These are phyloP conservation scores for Aspergillus sp. DNA, from an alignment of 2,329 filamentous ascomycete genomes.

Conservation along the genomic window DNA sequence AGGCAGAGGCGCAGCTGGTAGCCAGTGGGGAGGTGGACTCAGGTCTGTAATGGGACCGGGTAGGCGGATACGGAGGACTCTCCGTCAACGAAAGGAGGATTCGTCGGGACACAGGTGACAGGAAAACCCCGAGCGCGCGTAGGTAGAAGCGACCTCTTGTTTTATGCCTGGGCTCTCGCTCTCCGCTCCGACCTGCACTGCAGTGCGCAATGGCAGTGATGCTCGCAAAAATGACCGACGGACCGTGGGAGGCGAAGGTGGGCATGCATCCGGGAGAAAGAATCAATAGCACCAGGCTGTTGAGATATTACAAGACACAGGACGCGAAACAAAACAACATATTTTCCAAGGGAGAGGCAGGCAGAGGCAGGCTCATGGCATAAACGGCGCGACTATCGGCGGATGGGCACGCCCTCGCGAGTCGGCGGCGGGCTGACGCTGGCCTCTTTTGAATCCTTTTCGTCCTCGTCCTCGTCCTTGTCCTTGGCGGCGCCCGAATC, in stretches of 20 bases:
- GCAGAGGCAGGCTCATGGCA: constrained; percentile 3
- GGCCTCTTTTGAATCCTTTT: constrained; percentile 26
- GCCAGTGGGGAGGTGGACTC: background rate
- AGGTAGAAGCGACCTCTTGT: background rate
- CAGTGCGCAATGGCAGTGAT: constrained; percentile 8
- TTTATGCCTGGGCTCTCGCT: background rate
- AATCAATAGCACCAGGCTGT: constrained; percentile 27
- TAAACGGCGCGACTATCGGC: constrained; percentile 39
- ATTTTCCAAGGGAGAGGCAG: constrained; percentile 5
- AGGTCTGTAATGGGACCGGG: too few species aligned
- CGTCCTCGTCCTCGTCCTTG: constrained; percentile 22
- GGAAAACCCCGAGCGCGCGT: too few species aligned
- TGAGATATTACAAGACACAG: constrained; percentile 19
- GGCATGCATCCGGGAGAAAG: constrained; percentile 5
- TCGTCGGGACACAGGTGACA: too few species aligned
- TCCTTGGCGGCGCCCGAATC: constrained; percentile 35
- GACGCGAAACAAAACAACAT: constrained; percentile 5
- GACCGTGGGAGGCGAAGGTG: constrained; percentile 3
- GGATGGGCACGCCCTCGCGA: constrained; percentile 54
- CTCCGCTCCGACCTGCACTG: constrained; percentile 12
- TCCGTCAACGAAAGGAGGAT: too few species aligned
- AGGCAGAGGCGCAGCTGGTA: background rate
- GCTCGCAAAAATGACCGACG: background rate
- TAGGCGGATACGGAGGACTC: too few species aligned
- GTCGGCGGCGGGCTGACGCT: constrained; percentile 37